Evolutionary conservation across 2,329 filamentous ascomycete genomes (phyloP).

Genomic region (Phoma sp.): DNA sequence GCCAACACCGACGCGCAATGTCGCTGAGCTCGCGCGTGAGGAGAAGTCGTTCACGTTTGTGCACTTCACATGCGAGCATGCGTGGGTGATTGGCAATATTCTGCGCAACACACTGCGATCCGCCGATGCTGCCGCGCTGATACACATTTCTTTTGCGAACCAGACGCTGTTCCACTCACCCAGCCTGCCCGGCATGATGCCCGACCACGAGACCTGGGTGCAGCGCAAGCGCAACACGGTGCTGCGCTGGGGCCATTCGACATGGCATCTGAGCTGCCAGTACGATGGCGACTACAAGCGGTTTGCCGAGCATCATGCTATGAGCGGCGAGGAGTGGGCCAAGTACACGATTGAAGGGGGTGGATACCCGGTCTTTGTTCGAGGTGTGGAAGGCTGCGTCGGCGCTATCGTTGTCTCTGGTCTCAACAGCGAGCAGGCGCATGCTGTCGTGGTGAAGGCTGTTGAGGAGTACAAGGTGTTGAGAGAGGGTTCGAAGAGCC

Average conservation of each 20-base stretch:
- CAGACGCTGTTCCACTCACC: constrained; percentile 74
- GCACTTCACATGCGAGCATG: constrained; percentile 68
- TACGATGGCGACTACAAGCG: constrained; percentile 68
- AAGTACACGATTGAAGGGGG: constrained; percentile 81
- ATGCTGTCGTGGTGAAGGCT: constrained; percentile 75
- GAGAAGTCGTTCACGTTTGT: constrained; percentile 54
- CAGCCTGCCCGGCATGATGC: constrained; percentile 69
- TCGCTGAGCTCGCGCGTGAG: constrained; percentile 49
- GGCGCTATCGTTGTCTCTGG: constrained; percentile 78
- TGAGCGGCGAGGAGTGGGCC: constrained; percentile 58
- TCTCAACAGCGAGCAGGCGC: constrained; percentile 77
- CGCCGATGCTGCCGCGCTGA: constrained; percentile 61
- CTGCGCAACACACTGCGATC: constrained; percentile 67
- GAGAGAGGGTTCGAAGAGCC: constrained; percentile 42
- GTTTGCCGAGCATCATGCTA: constrained; percentile 69
- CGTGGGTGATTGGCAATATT: constrained; percentile 68
- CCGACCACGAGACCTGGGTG: constrained; percentile 71
- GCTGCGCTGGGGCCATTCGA: constrained; percentile 71
- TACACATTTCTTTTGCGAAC: constrained; percentile 68
- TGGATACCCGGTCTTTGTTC: constrained; percentile 73
- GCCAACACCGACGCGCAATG: constrained; percentile 44
- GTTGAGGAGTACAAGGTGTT: constrained; percentile 60
- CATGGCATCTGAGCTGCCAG: constrained; percentile 75
- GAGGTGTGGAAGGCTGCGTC: constrained; percentile 75
- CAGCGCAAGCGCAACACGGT: constrained; percentile 74